Evolutionary conservation across 306 rosid species (phyloP).

Genomic region (Hylodesmum podocarpum): DNA sequence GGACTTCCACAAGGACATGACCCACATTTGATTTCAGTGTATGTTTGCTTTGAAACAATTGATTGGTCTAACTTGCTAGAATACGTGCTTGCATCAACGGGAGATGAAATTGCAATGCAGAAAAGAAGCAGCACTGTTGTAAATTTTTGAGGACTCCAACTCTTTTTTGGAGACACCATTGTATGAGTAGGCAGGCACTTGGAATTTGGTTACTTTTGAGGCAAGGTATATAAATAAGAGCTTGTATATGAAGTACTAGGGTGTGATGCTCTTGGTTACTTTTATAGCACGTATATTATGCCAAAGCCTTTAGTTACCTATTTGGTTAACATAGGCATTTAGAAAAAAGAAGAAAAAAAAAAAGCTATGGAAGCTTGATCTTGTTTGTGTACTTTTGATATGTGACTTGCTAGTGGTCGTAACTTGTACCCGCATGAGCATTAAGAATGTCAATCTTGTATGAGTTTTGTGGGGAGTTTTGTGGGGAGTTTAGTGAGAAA

Average conservation of each 20-base stretch:
- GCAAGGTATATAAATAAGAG: conserved; percentile 14
- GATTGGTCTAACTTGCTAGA: conserved; percentile 30
- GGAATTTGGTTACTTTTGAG: conserved; percentile 18
- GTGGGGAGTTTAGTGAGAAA: background rate
- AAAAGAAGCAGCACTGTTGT: conserved; percentile 22
- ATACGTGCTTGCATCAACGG: background rate
- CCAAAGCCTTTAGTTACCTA: background rate
- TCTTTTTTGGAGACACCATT: conserved; percentile 36
- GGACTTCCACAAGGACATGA: conserved; percentile 72
- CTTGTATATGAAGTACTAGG: conserved; percentile 30
- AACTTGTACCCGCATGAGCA: conserved; percentile 3
- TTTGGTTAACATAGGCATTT: conserved; percentile 21
- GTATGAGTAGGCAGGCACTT: background rate
- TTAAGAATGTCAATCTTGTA: background rate
- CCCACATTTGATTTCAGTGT: conserved; percentile 69
- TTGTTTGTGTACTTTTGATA: conserved; percentile 25
- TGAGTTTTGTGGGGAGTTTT: background rate
- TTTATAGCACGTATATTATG: conserved; percentile 33
- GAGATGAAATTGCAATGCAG: conserved; percentile 22
- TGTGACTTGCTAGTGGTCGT: conserved; percentile 52
- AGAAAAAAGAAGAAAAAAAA: background rate
- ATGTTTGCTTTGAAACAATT: background rate
- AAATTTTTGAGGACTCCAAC: conserved; percentile 25
- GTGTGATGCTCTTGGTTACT: conserved; percentile 25
- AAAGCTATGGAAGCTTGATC: conserved; percentile 14